phyloP scores from a whole-genome alignment of 1,284 basidiomycete genomes.

The Ustilago loliicola region DNA sequence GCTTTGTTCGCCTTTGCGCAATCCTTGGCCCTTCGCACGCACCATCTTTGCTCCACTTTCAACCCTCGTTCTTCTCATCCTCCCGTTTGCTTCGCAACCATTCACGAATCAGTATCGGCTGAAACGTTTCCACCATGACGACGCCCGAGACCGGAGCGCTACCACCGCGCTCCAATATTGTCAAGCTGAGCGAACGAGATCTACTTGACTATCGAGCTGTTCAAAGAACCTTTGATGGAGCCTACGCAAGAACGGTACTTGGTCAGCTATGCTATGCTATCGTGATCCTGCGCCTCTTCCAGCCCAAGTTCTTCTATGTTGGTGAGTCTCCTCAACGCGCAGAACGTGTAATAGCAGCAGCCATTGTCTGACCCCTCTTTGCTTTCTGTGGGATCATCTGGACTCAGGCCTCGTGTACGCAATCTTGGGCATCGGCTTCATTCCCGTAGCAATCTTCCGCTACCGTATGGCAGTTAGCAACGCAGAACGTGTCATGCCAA shows the following conservation, averaged over 20 bases:
- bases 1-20: neutral
- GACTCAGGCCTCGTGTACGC: constrained; percentile 21
- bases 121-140: constrained; percentile 13
- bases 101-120: neutral
- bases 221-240: constrained; percentile 84
- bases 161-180: constrained; percentile 18
- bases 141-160: constrained; percentile 6
- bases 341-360: neutral
- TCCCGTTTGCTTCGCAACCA: neutral
- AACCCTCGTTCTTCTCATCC: neutral
- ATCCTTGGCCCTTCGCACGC: neutral
- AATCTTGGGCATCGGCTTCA: constrained; percentile 22
- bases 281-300: constrained; percentile 81
- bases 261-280: constrained; percentile 81
- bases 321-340: constrained; percentile 12
- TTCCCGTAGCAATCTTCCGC: constrained; percentile 73
- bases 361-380: neutral
- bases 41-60: neutral
- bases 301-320: constrained; percentile 52
- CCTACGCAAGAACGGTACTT: constrained; percentile 82
- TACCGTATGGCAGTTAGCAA: constrained; percentile 47
- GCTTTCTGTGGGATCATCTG: neutral
- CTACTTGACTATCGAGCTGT: constrained; percentile 79
- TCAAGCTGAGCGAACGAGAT: constrained; percentile 50
- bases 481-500: constrained; percentile 50